Percentiles rank a stretch among this genome's conserved stretches.
Conservation (phyloP, 768 basidiomycete species). For the Suillus tomentosus region DNA sequence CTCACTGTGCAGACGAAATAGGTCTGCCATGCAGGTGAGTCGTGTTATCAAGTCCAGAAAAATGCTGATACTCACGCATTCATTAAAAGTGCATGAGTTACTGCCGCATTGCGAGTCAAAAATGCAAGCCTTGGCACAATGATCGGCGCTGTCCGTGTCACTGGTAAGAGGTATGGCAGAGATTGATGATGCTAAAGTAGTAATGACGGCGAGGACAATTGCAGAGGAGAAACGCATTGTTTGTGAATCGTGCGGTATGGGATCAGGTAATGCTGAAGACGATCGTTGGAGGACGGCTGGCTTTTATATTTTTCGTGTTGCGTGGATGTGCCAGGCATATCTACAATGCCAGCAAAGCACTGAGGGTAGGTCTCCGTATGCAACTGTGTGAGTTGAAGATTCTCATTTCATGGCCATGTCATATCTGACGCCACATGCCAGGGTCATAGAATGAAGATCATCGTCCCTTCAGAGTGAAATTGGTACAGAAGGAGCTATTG, state of each 20-base stretch:
- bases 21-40: no score
- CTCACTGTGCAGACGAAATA: no score
- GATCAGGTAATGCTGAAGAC: neutral
- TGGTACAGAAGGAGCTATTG: conserved; percentile 61
- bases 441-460: no score
- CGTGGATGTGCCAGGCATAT: neutral
- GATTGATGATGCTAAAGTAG: neutral
- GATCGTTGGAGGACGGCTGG: neutral
- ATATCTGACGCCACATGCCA: no score
- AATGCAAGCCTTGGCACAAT: no score
- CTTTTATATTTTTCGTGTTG: neutral
- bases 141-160: neutral
- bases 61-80: no score
- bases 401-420: no score
- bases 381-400: no score
- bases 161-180: neutral
- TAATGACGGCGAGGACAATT: neutral
- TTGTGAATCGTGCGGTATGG: neutral
- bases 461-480: conserved; percentile 39
- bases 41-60: no score
- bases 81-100: no score
- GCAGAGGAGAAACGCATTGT: neutral
- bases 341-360: neutral
- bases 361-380: no score
- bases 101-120: no score